These are phyloP conservation scores for Aspergillus diversus DNA, from an alignment of 495 filamentous ascomycete species.

Conservation along the genomic window DNA sequence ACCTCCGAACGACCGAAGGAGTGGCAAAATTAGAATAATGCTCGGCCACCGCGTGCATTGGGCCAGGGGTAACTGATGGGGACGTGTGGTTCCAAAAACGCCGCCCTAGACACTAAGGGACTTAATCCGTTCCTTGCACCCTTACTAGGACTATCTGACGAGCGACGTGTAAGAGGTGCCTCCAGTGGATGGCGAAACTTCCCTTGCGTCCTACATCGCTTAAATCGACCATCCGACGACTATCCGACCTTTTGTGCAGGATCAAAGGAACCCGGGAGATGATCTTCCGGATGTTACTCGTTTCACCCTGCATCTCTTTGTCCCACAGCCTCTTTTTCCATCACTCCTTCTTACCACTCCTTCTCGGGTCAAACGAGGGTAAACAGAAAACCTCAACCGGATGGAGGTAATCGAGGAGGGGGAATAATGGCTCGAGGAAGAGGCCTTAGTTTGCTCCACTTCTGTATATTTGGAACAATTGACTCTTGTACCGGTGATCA, in stretches of 20 bases:
- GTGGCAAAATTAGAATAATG: constrained; percentile 7
- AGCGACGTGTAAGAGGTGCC: constrained; percentile 26
- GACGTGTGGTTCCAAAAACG: constrained; percentile 1
- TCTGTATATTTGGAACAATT: constrained; percentile 14
- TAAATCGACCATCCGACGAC: not conserved
- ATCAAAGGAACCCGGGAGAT: constrained; percentile 19
- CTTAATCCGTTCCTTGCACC: not conserved
- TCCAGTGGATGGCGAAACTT: constrained; percentile 22
- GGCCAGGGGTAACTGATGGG: constrained; percentile 21
- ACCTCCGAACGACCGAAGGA: not conserved
- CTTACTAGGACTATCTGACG: constrained; percentile 9
- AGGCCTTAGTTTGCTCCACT: constrained; percentile 7
- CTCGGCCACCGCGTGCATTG: constrained; percentile 15
- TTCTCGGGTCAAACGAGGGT: not conserved
- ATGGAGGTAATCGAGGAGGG: not conserved
- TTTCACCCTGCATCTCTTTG: too few relatives aligned
- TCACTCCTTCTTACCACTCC: not conserved
- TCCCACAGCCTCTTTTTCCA: too few relatives aligned
- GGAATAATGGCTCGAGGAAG: constrained; percentile 2
- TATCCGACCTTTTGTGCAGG: constrained; percentile 8
- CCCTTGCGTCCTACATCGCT: constrained; percentile 22
- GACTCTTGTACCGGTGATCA: constrained; percentile 8
- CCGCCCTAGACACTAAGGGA: not conserved
- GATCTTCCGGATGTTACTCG: constrained; percentile 25
- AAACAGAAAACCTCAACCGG: not conserved